Percentiles rank a stretch among this genome's conserved stretches.
Evolutionary conservation across 148 eudicot genomes (phyloP).

Genomic region (Euryodendron excelsum): DNA sequence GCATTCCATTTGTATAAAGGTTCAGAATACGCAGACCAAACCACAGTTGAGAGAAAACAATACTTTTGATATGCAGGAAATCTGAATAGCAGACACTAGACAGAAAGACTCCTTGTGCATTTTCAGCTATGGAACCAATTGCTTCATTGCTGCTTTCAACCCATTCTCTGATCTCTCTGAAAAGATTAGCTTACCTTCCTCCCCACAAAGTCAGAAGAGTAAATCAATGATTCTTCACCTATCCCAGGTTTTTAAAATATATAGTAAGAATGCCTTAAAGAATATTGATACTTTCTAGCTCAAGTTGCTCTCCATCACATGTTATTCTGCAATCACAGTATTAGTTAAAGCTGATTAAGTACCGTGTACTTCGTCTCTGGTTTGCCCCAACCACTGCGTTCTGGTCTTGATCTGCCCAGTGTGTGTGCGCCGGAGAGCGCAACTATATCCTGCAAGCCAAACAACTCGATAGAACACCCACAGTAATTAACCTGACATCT

Average conservation of each 20-base stretch:
- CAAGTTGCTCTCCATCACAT: not conserved
- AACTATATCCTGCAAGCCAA: constrained; percentile 75
- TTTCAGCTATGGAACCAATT: not conserved
- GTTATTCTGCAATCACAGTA: not conserved
- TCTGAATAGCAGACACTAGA: not conserved
- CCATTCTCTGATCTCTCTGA: not conserved
- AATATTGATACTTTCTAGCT: not conserved
- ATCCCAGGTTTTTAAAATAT: constrained; percentile 2
- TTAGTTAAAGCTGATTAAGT: constrained; percentile 12
- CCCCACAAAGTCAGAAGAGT: not conserved
- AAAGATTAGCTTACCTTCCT: not conserved
- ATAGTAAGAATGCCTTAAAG: not conserved
- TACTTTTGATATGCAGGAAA: not conserved
- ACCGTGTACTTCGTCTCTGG: constrained; percentile 97
- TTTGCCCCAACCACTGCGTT: constrained; percentile 99
- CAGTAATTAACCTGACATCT: not conserved
- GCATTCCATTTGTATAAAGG: no score
- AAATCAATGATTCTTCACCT: not conserved
- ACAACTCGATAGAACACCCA: constrained; percentile 20
- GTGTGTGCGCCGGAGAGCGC: constrained; percentile 98
- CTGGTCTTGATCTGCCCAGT: constrained; percentile 95
- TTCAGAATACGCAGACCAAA: not conserved
- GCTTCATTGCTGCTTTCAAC: not conserved
- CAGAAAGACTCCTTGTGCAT: not conserved
- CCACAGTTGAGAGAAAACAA: not conserved